A percentile compares a stretch with the other conserved stretches of the same genome.
These are phyloP conservation scores for Arthroderma uncinatum DNA, from an alignment of 2,329 filamentous ascomycete genomes.

Conservation along the genomic window DNA sequence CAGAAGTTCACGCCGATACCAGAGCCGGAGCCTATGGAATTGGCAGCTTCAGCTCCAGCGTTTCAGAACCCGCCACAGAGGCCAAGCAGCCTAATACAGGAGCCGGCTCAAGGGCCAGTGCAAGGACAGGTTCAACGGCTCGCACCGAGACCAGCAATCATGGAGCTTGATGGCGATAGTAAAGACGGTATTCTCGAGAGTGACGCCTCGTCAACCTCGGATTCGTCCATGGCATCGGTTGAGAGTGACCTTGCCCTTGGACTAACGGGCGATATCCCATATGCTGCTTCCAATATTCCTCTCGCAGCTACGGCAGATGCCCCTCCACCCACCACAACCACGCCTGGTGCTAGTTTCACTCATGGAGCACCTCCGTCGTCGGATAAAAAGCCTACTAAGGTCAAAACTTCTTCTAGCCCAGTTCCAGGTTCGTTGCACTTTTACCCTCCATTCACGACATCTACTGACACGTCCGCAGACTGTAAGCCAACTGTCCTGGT, in stretches of 20 bases:
- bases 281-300: not conserved
- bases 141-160: not conserved
- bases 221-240: not conserved
- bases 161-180: not conserved
- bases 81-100: not conserved
- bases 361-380: not conserved
- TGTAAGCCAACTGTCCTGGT: not conserved
- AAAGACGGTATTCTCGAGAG: not conserved
- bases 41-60: not conserved
- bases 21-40: not conserved
- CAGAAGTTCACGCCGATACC: slow-evolving; percentile 3
- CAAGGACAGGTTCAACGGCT: not conserved
- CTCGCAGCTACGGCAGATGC: not conserved
- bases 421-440: not conserved
- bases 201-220: not conserved
- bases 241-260: too few species aligned
- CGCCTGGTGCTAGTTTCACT: not conserved
- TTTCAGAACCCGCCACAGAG: too few species aligned
- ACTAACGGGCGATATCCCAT: not conserved
- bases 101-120: not conserved
- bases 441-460: not conserved
- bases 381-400: not conserved
- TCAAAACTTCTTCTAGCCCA: not conserved
- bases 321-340: not conserved
- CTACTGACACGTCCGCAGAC: not conserved